Evolutionary conservation across 768 basidiomycete species (phyloP), one percentile per base, ranked within the genome.

Genomic region (Leccinum subgranulosum): DNA sequence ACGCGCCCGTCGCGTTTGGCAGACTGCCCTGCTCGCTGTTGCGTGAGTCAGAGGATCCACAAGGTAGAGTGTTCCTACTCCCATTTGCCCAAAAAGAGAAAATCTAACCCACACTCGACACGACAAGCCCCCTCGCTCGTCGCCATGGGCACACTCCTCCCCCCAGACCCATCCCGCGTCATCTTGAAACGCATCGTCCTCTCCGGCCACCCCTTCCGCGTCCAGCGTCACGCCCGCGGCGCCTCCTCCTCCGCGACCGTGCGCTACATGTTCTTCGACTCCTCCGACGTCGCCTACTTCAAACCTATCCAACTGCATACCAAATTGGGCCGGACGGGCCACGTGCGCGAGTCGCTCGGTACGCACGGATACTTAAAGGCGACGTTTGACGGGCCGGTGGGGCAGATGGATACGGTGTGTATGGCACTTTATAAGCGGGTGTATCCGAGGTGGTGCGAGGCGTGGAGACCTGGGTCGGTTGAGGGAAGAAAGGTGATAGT

Each of bases 351-450:
- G 74, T 88, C 92, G 9, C 85, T 99, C 17, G 96, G 96, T 49
- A 98, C 94, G 29, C 96, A 99, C 68, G 97, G 96, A 29, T 94
- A 98, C 75, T 93, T 94, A 82, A 98, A 98, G 78, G 95, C 94
- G 17, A 84, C 92, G 71, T 94, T 94, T 73, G 94, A 97, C 68
- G 92, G 91, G 14, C 92, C 90, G 21, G 86, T 98, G 64, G 88
- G 83, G 68, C 93, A 94, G 77, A 96, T 97, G 94, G 97, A 98
- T 64, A 96, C 94, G 15, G 83, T 98, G 55, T 97, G 94, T 72
- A 89, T 98, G 88, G 86, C 87, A 47, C 69, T 99, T 56, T 98
- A 99, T 77, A 99, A 98, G 75, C 81, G 97, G 43, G 87, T 94
- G 56, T 98, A 84, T 74, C 96, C 96, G 10, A 90, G 87, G 70